phyloP scores from a whole-genome alignment of 2,329 filamentous ascomycete species.

The Periconia digitata region DNA sequence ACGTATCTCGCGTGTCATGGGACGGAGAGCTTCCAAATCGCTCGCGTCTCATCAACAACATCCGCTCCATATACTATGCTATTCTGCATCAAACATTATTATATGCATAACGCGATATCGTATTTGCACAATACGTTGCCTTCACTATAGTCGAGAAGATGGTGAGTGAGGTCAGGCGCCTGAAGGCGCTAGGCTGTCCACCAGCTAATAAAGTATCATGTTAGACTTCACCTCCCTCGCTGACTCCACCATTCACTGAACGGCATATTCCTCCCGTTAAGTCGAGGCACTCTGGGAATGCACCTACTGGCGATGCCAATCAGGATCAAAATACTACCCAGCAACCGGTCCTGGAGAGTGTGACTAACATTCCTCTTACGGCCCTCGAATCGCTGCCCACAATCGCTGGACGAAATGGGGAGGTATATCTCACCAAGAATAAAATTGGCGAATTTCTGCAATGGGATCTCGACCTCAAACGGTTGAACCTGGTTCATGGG shows the following conservation, averaged over 20 bases:
- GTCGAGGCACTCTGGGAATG: neutral
- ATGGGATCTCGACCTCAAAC: constrained; percentile 31
- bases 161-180: neutral
- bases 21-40: too few relatives aligned
- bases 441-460: constrained; percentile 29
- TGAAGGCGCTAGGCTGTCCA: too few relatives aligned
- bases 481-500: constrained; percentile 36
- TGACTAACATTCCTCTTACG: constrained; percentile 19
- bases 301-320: constrained; percentile 6
- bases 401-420: constrained; percentile 23
- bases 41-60: too few relatives aligned
- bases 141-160: constrained; percentile 4
- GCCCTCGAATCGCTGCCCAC: constrained; percentile 38
- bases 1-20: too few relatives aligned
- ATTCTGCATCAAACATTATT: too few relatives aligned
- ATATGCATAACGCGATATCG: too few relatives aligned
- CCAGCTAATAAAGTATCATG: constrained; percentile 4
- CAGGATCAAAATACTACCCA: constrained; percentile 6
- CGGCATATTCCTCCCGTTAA: constrained; percentile 24
- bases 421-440: constrained; percentile 24
- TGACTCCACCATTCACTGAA: constrained; percentile 26
- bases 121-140: neutral
- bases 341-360: constrained; percentile 24
- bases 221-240: neutral
- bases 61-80: too few relatives aligned